Conservation (phyloP, 2,329 filamentous ascomycete species). For the Neurospora sp. region DNA sequence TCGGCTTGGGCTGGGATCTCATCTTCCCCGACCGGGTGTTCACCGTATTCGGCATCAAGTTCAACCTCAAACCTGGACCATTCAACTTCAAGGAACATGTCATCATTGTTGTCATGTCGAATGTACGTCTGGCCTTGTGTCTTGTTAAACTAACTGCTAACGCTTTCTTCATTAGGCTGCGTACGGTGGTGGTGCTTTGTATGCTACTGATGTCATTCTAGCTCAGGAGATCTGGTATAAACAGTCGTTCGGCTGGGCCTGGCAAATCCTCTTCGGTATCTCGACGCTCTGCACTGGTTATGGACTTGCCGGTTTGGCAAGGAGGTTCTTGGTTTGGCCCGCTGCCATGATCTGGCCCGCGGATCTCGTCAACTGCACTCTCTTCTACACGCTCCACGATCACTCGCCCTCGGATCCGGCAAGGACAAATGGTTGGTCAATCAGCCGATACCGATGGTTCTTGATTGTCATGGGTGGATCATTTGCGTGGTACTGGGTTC, state of each 20-base stretch:
- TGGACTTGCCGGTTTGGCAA: constrained; percentile 48
- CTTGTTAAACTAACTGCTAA: constrained; percentile 6
- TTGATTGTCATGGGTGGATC: constrained; percentile 42
- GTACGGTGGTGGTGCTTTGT: constrained; percentile 47
- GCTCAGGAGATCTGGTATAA: constrained; percentile 47
- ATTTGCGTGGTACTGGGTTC: constrained; percentile 47
- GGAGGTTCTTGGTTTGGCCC: constrained; percentile 50
- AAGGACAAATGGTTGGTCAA: constrained; percentile 47
- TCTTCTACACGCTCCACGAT: constrained; percentile 58
- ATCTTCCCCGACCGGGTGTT: constrained; percentile 43
- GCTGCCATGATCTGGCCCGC: constrained; percentile 57
- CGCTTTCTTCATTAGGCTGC: constrained; percentile 32
- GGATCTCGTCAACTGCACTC: constrained; percentile 48
- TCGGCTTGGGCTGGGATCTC: constrained; percentile 44
- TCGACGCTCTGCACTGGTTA: constrained; percentile 55
- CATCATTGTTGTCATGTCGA: constrained; percentile 54
- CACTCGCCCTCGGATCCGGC: constrained; percentile 40
- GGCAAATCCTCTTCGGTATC: constrained; percentile 49
- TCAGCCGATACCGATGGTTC: constrained; percentile 56
- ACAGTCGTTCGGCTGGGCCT: constrained; percentile 46
- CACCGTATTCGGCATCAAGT: constrained; percentile 41
- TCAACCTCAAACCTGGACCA: constrained; percentile 45
- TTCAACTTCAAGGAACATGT: constrained; percentile 56
- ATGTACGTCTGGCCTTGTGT: constrained; percentile 32
- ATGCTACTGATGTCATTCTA: constrained; percentile 42